These are phyloP conservation scores for Akanthomyces uredinophilus DNA, from an alignment of 2,329 filamentous ascomycete genomes.

Conservation along the genomic window DNA sequence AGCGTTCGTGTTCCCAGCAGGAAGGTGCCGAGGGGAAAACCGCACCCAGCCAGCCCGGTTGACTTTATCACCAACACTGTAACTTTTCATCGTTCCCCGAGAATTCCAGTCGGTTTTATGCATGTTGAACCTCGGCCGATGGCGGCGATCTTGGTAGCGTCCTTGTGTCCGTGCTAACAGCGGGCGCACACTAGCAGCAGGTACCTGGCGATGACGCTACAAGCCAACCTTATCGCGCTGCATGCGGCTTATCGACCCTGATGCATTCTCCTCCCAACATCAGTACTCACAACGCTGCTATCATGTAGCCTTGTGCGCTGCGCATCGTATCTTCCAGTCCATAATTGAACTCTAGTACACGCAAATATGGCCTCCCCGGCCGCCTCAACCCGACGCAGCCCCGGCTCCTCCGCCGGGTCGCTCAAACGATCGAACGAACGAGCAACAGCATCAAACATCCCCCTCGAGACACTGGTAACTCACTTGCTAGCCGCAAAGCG, in stretches of 20 bases:
- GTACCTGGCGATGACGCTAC: slow-evolving; percentile 11
- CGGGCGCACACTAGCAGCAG: neutral
- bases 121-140: neutral
- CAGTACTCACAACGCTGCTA: slow-evolving; percentile 1
- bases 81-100: neutral
- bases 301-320: slow-evolving; percentile 10
- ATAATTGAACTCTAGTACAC: neutral
- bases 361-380: slow-evolving; percentile 32
- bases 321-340: neutral
- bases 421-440: slow-evolving; percentile 19
- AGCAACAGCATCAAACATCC: slow-evolving; percentile 20
- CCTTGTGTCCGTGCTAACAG: neutral
- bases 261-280: slow-evolving; percentile 1
- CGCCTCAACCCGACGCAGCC: slow-evolving; percentile 32
- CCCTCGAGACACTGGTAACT: slow-evolving; percentile 72
- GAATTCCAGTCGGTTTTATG: neutral
- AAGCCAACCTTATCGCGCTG: slow-evolving; percentile 9
- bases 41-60: neutral
- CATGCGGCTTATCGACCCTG: slow-evolving; percentile 3
- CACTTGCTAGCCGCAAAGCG: slow-evolving; percentile 84
- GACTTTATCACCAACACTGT: neutral
- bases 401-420: slow-evolving; percentile 32
- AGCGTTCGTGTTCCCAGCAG: neutral
- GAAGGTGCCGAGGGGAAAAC: neutral
- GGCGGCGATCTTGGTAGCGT: neutral